Base-by-base conservation (phyloP, 129 eudicot genomes). In the Lactuca saligna region DNA sequence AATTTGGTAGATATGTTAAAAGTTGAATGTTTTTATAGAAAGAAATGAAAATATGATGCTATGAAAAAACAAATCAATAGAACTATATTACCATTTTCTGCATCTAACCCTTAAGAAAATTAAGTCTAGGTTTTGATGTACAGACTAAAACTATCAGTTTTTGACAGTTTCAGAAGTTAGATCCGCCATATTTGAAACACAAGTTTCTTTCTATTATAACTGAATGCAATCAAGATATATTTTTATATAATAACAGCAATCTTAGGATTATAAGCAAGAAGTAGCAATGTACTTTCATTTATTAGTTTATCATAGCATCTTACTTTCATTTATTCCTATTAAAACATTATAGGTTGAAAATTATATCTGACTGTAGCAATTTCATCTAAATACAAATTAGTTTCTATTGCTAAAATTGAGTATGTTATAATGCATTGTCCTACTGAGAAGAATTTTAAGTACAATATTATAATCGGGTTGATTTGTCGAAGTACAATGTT, bases 111-210 rank as follows among this genome's bases (percentile, higher is more conserved):
- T 42, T 8, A 42, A 42, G 49, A 42, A 42, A 42, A 42, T 42
- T 5, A 42, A 42, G 14, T 42, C 13, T 2, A 42, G 49, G 9
- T 42, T 42, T 2, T 8, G 13, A 42, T 25, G 29, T 25, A 25
- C 29, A 25, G 29, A 25, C 29, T 25, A 25, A 25, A 25, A 25
- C 29, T 25, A 2, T 0, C 29, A 25, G 29, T 25, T 25, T 25
- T 2, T 25, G 0, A 20, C 1, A 20, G 20, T 20, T 20, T 20
- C 20, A 20, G 29, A 78, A 55, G 7, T 1, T 32, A 58, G 69
- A 85, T 91, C 85, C 83, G 91, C 86, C 83, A 66, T 91, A 91
- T 75, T 91, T 46, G 92, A 87, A 80, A 83, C 86, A 73, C 97
- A 87, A 20, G 1, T 20, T 20, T 20, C 25, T 20, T 20, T 20